A percentile compares a stretch with the other conserved stretches of the same genome.
These are phyloP conservation scores for Trichoderma oligosporum DNA, from an alignment of 2,329 filamentous ascomycete species.

Conservation along the genomic window DNA sequence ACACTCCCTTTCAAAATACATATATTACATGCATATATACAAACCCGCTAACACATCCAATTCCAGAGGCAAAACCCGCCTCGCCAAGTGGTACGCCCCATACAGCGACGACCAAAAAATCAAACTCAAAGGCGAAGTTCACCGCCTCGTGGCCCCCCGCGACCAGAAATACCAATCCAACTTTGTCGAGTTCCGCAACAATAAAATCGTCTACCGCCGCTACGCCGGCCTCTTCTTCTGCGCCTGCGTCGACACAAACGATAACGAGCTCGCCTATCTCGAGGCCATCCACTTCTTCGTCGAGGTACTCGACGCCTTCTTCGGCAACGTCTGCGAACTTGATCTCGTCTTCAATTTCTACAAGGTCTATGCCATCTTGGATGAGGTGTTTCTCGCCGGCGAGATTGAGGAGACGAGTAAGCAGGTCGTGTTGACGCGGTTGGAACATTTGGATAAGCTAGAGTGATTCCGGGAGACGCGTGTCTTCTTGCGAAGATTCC, in stretches of 20 bases:
- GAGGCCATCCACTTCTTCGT: constrained; percentile 99
- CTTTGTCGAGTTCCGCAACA: constrained; percentile 93
- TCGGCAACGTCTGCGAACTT: constrained; percentile 97
- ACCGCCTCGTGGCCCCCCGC: constrained; percentile 93
- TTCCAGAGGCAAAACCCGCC: constrained; percentile 86
- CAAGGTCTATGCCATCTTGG: constrained; percentile 94
- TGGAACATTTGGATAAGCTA: constrained; percentile 95
- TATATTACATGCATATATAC: not conserved
- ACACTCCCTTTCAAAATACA: too few species aligned
- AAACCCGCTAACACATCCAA: not conserved
- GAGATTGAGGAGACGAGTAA: constrained; percentile 99
- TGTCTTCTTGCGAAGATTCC: not conserved
- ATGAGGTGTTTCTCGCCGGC: constrained; percentile 95
- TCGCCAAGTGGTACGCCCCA: constrained; percentile 98
- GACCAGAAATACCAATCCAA: constrained; percentile 99
- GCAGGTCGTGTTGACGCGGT: constrained; percentile 87
- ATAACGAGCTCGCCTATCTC: constrained; percentile 94
- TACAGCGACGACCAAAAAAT: constrained; percentile 99
- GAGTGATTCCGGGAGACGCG: constrained; percentile 51
- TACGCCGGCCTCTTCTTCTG: constrained; percentile 99
- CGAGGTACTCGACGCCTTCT: constrained; percentile 96
- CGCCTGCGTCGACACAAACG: constrained; percentile 97
- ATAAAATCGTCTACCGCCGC: constrained; percentile 94
- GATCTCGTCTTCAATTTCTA: constrained; percentile 83
- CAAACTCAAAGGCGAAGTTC: constrained; percentile 97